Conservation (phyloP, 73 alveolate species). For the Tetrahymena thermophila region DNA sequence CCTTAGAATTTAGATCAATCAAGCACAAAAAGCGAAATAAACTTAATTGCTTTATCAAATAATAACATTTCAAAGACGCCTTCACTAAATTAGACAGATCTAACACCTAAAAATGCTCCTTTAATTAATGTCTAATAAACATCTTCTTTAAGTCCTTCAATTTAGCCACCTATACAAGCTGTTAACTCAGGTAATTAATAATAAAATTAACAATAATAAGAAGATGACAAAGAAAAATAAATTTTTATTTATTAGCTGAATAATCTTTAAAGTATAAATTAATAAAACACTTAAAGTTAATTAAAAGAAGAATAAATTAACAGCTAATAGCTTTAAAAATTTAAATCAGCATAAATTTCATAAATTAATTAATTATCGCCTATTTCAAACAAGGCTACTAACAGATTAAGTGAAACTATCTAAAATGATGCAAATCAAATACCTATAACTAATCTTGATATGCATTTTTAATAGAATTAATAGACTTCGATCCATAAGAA, state of each 20-base stretch:
- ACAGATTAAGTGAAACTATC: background rate
- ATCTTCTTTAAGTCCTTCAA: background rate
- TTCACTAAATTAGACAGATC: background rate
- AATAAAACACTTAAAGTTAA: background rate
- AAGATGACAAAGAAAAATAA: background rate
- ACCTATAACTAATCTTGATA: background rate
- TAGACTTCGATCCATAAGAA: background rate
- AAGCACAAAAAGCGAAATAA: background rate
- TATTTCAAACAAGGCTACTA: background rate
- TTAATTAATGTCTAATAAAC: background rate
- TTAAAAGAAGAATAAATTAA: background rate
- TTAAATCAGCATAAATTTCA: background rate
- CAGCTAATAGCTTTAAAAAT: background rate
- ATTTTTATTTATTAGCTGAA: background rate
- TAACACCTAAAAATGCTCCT: background rate
- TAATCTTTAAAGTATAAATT: background rate
- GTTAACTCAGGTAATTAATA: background rate
- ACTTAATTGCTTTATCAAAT: background rate
- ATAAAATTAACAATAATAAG: background rate
- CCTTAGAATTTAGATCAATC: background rate
- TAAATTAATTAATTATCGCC: background rate
- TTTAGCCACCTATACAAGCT: background rate
- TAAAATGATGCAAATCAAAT: too few species aligned
- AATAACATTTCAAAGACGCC: background rate
- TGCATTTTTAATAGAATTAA: background rate